Base-by-base conservation (phyloP, 1,284 basidiomycete species). In the Trichosporon asahii region DNA sequence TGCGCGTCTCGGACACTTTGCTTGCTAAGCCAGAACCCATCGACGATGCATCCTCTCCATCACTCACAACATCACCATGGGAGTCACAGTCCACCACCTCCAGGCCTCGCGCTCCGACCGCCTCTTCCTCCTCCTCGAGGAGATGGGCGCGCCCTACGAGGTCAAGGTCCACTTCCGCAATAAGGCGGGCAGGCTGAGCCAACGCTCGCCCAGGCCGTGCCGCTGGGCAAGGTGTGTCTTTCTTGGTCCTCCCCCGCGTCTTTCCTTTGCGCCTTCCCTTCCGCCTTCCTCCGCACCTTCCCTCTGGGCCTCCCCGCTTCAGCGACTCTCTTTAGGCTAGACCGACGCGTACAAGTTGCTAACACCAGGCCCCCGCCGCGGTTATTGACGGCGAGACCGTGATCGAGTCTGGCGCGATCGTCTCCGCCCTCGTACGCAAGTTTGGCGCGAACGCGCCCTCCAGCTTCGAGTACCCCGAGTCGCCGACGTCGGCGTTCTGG, bases 391-490 rank as follows among this genome's bases (percentile, higher is more conserved):
- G 73, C 18, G 61, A 74, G 31, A 64, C 69, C 3, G 64, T 79
- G 55, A 75, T 74, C 21, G 81, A 82, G 70, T 80, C 78, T 4
- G 79, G 74, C 7, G 76, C 72, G 31, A 81, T 82, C 67, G 70
- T 79, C 55, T 71, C 76, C 63, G 64, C 72, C 5, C 57, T 72
- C 23, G 46, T 78, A 35, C 72, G 71, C 40, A 77, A 78, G 68
- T 79, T 76, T 21, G 78, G 74, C 14, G 77, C 70, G 49, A 77
- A 78, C 63, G 68, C 78, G 46, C 74, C 75, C 6, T 18, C 65
- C 5, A 27, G 29, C 12, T 69, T 79, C 8, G 77, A 80, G 66
- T 7, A 57, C 11, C 68, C 61, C 4, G 68, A 76, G 1, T 73
- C 73, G 14, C 70, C 74, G 27, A 64, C 68, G 27, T 74, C 73